These are phyloP conservation scores for Diversispora epigaea DNA, from an alignment of 192 early-diverging fungal genomes.

Conservation along the genomic window DNA sequence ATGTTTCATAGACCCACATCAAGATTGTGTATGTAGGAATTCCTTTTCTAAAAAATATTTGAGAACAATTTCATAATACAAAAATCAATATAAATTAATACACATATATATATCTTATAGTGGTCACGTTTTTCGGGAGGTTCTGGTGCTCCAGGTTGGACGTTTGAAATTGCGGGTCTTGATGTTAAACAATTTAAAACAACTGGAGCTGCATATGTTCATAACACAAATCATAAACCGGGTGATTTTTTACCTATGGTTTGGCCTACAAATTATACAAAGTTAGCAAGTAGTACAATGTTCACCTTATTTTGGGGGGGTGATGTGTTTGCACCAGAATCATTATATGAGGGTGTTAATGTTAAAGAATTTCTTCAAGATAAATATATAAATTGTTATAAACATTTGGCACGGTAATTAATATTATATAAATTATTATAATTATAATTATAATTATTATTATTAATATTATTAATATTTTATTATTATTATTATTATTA, in stretches of 20 bases:
- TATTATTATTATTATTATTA: background rate
- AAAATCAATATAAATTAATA: background rate
- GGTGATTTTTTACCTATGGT: slow-evolving; percentile 53
- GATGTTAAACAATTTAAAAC: slow-evolving; percentile 71
- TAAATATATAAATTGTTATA: slow-evolving; percentile 65
- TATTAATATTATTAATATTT: slow-evolving; percentile 7
- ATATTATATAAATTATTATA: background rate
- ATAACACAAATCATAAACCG: slow-evolving; percentile 58
- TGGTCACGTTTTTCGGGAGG: slow-evolving; percentile 79
- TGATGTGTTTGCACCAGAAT: slow-evolving; percentile 68
- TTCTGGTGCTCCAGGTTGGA: slow-evolving; percentile 84
- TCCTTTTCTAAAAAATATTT: background rate
- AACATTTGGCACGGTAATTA: slow-evolving; percentile 63
- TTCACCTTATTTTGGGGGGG: slow-evolving; percentile 83
- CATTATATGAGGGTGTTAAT: slow-evolving; percentile 62
- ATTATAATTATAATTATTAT: slow-evolving; percentile 19
- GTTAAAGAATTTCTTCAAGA: slow-evolving; percentile 69
- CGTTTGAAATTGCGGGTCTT: slow-evolving; percentile 78
- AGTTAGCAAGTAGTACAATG: slow-evolving; percentile 80
- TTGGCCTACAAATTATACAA: slow-evolving; percentile 89
- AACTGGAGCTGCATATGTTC: slow-evolving; percentile 77
- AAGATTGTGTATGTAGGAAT: slow-evolving; percentile 63
- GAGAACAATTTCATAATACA: background rate
- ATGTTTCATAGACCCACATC: slow-evolving; percentile 87
- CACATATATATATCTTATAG: slow-evolving; percentile 15